These are phyloP conservation scores for Datura wrightii DNA, from an alignment of 257 asterid genomes.

Conservation along the genomic window DNA sequence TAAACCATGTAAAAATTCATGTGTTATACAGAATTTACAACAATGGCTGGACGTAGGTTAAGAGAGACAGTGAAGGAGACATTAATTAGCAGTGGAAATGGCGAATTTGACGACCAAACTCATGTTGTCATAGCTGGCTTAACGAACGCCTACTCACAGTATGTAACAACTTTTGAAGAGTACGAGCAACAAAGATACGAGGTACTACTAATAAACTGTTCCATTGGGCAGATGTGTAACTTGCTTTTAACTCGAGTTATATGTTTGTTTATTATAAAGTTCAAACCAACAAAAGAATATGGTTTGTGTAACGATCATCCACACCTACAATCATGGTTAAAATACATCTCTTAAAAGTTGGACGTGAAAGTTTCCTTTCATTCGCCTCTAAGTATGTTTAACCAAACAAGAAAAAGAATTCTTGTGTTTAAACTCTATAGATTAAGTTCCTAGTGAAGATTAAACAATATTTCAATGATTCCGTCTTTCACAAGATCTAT, in stretches of 20 bases:
- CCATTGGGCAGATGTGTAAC: background rate
- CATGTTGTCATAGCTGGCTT: conserved; percentile 63
- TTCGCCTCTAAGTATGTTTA: too few species aligned
- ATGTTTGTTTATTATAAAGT: background rate
- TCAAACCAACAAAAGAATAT: background rate
- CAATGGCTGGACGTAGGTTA: conserved; percentile 72
- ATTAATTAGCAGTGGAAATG: conserved; percentile 47
- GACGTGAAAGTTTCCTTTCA: too few species aligned
- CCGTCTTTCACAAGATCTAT: background rate
- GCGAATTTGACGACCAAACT: conserved; percentile 49
- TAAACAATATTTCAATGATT: too few species aligned
- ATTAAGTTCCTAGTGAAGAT: too few species aligned
- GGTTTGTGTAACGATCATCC: background rate
- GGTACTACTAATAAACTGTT: conserved; percentile 37
- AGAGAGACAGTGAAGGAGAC: conserved; percentile 65
- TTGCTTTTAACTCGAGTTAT: background rate
- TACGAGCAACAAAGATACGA: conserved; percentile 66
- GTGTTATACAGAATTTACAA: conserved; percentile 58
- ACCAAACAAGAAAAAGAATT: too few species aligned
- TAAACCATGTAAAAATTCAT: background rate
- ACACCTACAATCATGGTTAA: too few species aligned
- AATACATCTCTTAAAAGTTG: background rate
- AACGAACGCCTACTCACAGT: conserved; percentile 64
- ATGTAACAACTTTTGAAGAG: conserved; percentile 61
- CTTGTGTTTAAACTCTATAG: too few species aligned